Conservation (phyloP, 495 filamentous ascomycete genomes). For the Talaromyces trachyspermus region DNA sequence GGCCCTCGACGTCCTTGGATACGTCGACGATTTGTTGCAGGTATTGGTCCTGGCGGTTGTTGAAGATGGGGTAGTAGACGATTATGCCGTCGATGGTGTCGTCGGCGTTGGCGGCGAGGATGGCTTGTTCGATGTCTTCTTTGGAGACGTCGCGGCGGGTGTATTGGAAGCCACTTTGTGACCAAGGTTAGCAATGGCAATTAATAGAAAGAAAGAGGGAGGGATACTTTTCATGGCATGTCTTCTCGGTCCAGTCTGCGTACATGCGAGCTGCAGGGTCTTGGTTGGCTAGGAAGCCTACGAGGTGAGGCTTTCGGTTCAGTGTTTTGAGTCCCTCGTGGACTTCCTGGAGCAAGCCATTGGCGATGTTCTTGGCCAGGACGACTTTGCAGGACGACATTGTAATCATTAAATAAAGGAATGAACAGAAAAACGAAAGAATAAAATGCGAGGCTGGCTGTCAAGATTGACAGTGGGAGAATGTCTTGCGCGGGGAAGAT, state of each 20-base stretch:
- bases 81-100: conserved; percentile 80
- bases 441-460: background rate
- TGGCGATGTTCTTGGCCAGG: conserved; percentile 75
- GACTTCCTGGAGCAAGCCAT: conserved; percentile 71
- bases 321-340: conserved; percentile 60
- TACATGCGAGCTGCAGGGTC: conserved; percentile 90
- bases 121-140: conserved; percentile 78
- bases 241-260: conserved; percentile 95
- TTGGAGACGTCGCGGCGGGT: conserved; percentile 74
- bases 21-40: conserved; percentile 90
- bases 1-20: conserved; percentile 89
- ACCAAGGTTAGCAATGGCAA: conserved; percentile 2
- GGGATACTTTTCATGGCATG: conserved; percentile 79
- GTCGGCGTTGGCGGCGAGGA: conserved; percentile 77
- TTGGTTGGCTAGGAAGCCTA: conserved; percentile 85
- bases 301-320: conserved; percentile 63
- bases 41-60: conserved; percentile 79
- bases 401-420: background rate
- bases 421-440: background rate
- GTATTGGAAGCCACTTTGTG: conserved; percentile 74
- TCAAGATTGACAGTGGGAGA: too few species aligned
- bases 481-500: background rate
- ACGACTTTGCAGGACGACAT: conserved; percentile 80
- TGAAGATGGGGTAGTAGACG: conserved; percentile 97
- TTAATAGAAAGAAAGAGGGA: conserved; percentile 15